Evolutionary conservation across 768 basidiomycete genomes (phyloP).

Genomic region (Suillus lakei): DNA sequence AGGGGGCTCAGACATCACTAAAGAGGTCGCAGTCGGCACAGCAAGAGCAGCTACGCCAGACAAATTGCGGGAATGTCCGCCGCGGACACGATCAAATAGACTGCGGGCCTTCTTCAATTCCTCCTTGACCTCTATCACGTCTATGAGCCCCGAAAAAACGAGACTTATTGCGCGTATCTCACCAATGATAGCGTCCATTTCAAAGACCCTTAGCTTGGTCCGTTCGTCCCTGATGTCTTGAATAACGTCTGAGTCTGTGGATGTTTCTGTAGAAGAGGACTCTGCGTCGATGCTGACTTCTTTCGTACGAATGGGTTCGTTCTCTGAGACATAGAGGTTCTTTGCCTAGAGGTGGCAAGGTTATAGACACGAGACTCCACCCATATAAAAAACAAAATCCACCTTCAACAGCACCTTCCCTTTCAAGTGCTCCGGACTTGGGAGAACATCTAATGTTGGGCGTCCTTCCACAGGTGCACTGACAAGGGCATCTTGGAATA

Average conservation of each 20-base stretch:
- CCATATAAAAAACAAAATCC: constrained; percentile 15
- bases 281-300: constrained; percentile 42
- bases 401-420: constrained; percentile 86
- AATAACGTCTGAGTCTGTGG: constrained; percentile 34
- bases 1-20: constrained; percentile 21
- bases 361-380: constrained; percentile 4
- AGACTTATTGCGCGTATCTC: neutral
- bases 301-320: constrained; percentile 38
- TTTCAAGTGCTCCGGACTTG: constrained; percentile 85
- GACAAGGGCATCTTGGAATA: constrained; percentile 61
- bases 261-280: constrained; percentile 47
- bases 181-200: constrained; percentile 44
- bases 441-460: constrained; percentile 57
- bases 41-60: constrained; percentile 22
- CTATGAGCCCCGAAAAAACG: constrained; percentile 4
- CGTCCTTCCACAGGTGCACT: constrained; percentile 51
- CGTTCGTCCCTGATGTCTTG: constrained; percentile 33
- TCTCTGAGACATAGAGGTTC: constrained; percentile 64
- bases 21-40: constrained; percentile 13
- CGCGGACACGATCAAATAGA: constrained; percentile 47
- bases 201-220: constrained; percentile 28
- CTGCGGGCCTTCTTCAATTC: constrained; percentile 45
- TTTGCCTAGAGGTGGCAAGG: constrained; percentile 57
- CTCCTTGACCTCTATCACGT: constrained; percentile 39
- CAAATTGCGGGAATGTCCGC: constrained; percentile 29